These are phyloP conservation scores for Pleurotus tuoliensis DNA, from an alignment of 768 basidiomycete species.

Conservation along the genomic window DNA sequence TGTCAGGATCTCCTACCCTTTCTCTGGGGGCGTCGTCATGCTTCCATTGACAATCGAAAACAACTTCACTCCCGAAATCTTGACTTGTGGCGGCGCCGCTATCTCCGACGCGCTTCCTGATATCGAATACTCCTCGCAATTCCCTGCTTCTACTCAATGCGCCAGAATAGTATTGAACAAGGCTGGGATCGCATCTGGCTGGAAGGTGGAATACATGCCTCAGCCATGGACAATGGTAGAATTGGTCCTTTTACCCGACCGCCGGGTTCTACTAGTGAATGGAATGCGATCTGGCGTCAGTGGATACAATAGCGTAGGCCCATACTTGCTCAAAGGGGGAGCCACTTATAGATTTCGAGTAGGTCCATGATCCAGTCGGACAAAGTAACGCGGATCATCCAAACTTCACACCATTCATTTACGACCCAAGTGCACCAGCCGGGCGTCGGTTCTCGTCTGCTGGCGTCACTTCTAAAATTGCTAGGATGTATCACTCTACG, in stretches of 20 bases:
- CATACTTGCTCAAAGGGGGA: background rate
- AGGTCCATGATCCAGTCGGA: slow-evolving; percentile 23
- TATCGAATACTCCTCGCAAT: slow-evolving; percentile 27
- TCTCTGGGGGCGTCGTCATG: slow-evolving; percentile 33
- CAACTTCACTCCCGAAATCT: slow-evolving; percentile 38
- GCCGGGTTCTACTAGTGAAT: slow-evolving; percentile 37
- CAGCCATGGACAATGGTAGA: slow-evolving; percentile 36
- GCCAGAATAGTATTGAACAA: slow-evolving; percentile 36
- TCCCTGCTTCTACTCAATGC: slow-evolving; percentile 39
- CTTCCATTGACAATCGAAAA: slow-evolving; percentile 32
- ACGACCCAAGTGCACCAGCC: slow-evolving; percentile 24
- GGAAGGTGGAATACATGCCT: slow-evolving; percentile 42
- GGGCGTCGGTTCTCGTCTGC: slow-evolving; percentile 24
- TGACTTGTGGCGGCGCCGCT: slow-evolving; percentile 43
- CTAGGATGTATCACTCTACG: slow-evolving; percentile 32
- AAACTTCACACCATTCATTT: slow-evolving; percentile 25
- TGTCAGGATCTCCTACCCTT: slow-evolving; percentile 36
- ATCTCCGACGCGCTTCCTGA: slow-evolving; percentile 25
- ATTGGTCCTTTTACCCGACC: slow-evolving; percentile 34
- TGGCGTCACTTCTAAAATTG: slow-evolving; percentile 25
- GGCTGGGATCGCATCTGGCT: slow-evolving; percentile 37
- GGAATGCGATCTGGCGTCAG: slow-evolving; percentile 40
- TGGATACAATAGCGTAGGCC: slow-evolving; percentile 26
- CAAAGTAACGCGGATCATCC: slow-evolving; percentile 36
- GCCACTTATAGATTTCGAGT: background rate